Conservation (phyloP, 2,329 filamentous ascomycete genomes). For the Colletotrichum cordylinicola region DNA sequence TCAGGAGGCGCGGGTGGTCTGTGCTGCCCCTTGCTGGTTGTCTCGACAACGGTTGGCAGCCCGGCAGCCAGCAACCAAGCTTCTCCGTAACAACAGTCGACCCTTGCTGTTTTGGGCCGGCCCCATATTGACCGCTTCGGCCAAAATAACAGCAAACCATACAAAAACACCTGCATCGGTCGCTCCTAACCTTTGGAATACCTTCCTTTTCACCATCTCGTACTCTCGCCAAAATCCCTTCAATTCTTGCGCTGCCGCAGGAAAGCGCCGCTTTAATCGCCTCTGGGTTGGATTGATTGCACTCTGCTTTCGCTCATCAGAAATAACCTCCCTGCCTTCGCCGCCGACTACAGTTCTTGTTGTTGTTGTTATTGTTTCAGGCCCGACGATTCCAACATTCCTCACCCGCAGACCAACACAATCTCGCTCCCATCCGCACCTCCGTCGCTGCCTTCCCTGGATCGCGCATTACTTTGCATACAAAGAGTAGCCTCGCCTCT, state of each 20-base stretch:
- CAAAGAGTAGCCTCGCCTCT: constrained; percentile 19
- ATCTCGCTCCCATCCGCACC: background rate
- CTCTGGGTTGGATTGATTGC: background rate
- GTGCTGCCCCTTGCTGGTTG: constrained; percentile 17
- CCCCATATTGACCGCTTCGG: constrained; percentile 21
- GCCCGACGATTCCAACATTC: constrained; percentile 18
- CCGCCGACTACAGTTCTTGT: background rate
- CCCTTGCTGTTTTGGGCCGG: constrained; percentile 22
- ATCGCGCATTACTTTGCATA: constrained; percentile 21
- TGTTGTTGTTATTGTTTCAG: constrained; percentile 25
- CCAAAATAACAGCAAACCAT: constrained; percentile 22
- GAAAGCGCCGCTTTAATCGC: background rate
- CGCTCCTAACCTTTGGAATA: constrained; percentile 12
- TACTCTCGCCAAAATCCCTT: background rate
- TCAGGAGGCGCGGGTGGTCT: constrained; percentile 2
- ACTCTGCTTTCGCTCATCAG: background rate
- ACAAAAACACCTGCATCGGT: constrained; percentile 24
- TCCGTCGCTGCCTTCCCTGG: background rate
- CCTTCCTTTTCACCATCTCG: constrained; percentile 21
- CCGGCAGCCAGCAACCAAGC: constrained; percentile 15
- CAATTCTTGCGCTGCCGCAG: background rate
- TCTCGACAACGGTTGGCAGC: constrained; percentile 23
- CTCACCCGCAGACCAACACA: background rate
- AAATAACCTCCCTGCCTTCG: background rate
- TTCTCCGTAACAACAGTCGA: constrained; percentile 12